Evolutionary conservation across 192 early-diverging fungal genomes (phyloP), one percentile per base, ranked within the genome.

Genomic region (Entomortierella parvispora): DNA sequence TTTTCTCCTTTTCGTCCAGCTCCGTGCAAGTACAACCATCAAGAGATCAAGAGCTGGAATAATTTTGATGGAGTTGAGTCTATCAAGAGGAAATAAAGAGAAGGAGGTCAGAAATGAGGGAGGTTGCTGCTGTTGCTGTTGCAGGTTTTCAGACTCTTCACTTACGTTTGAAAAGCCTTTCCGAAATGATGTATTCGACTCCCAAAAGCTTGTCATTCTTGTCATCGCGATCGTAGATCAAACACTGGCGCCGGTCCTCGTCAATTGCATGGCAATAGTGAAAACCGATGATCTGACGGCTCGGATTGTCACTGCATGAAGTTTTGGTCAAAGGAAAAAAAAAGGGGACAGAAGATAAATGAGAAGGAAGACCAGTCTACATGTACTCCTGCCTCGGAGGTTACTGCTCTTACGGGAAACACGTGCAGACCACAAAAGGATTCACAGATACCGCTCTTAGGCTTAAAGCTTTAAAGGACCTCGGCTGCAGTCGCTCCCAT

Each of bases 131-230:
- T 22, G 2, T 57, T 55, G 3, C 9, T 14, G 2, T 0, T 55
- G 53, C 44, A n/a, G n/a, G 14, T 37, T 67, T 62, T 34, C 58
- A 28, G 62, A 18, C 17, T 45, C 1, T 25, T 11, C 3, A 70
- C 79, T 18, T 65, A 82, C 83, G 17, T 8, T 84, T 58, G 74
- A 81, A 89, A 7, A 88, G 66, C 43, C 74, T 76, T 25, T 80
- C 78, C 9, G 86, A 83, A 40, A 89, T 89, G 18, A 89, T 85
- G 66, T 89, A 89, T 58, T 89, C 88, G 33, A 89, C 74, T 17
- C 80, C 88, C 33, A 89, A 82, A 6, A 89, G 58, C 14, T 83
- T 57, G 23, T 86, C 88, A 44, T 77, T 34, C 31, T 43, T 11
- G 5, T 49, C 56, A 26, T 76, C 45, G 18, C 67, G 65, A 69